phyloP scores from a whole-genome alignment of 1,284 basidiomycete genomes.

The Athelia sp. region DNA sequence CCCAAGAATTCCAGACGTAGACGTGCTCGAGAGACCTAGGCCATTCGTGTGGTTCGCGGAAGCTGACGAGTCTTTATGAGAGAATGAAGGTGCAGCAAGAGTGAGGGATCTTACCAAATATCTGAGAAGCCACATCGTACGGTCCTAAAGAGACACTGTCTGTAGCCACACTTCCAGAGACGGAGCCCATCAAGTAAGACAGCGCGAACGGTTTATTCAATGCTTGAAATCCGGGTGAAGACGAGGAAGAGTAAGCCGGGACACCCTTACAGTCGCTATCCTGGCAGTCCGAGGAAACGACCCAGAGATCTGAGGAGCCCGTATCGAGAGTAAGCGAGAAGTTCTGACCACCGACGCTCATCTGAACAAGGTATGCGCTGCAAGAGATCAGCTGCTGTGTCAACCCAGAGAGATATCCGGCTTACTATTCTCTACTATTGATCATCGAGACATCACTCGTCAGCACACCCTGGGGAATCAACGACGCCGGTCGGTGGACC shows the following conservation, averaged over 20 bases:
- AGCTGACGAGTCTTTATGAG: slow-evolving; percentile 24
- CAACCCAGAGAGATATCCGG: slow-evolving; percentile 1
- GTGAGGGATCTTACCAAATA: slow-evolving; percentile 29
- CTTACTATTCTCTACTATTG: slow-evolving; percentile 33
- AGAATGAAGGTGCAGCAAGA: slow-evolving; percentile 3
- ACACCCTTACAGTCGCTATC: slow-evolving; percentile 28
- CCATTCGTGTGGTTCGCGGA: slow-evolving; percentile 39
- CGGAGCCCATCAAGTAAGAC: slow-evolving; percentile 42
- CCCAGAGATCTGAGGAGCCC: slow-evolving; percentile 50
- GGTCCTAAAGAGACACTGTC: slow-evolving; percentile 40
- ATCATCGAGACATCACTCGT: slow-evolving; percentile 23
- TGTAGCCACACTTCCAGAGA: slow-evolving; percentile 35
- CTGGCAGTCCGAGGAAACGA: slow-evolving; percentile 27
- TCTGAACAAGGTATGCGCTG: slow-evolving; percentile 36
- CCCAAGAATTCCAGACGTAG: slow-evolving; percentile 55
- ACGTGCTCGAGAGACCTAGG: slow-evolving; percentile 39
- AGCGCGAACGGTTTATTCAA: slow-evolving; percentile 33
- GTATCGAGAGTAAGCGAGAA: slow-evolving; percentile 55
- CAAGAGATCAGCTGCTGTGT: not conserved
- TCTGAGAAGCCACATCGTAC: slow-evolving; percentile 35
- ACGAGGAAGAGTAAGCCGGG: slow-evolving; percentile 19
- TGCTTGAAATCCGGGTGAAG: slow-evolving; percentile 25
- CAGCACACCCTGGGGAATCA: slow-evolving; percentile 19
- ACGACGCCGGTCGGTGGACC: slow-evolving; percentile 13
- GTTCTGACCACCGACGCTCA: slow-evolving; percentile 38